phyloP scores from a whole-genome alignment of 2,329 filamentous ascomycete species.

The Diaporthe citriasiana region DNA sequence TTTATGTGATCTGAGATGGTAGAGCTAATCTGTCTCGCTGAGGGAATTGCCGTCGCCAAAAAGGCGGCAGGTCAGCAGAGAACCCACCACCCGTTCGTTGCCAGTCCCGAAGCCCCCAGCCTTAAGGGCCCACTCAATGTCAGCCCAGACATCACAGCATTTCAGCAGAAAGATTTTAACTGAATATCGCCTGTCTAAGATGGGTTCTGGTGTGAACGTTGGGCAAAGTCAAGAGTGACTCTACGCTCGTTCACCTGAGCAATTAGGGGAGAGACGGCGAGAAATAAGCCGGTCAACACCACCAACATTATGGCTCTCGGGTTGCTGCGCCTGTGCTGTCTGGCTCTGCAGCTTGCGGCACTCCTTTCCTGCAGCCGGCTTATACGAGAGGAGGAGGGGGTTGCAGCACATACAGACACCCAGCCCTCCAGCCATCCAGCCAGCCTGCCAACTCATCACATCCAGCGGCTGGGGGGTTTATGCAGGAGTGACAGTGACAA shows the following conservation, averaged over 20 bases:
- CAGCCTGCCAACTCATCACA: not conserved
- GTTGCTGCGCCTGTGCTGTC: not conserved
- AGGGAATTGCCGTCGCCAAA: constrained; percentile 21
- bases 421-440: not conserved
- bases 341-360: not conserved
- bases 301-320: not conserved
- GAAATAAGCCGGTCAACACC: constrained; percentile 19
- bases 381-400: constrained; percentile 20
- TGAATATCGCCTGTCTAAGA: constrained; percentile 4
- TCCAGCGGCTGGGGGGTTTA: not conserved
- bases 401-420: constrained; percentile 12
- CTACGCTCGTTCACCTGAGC: not conserved
- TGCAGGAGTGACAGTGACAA: constrained; percentile 17
- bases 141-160: constrained; percentile 35
- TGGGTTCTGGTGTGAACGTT: constrained; percentile 21
- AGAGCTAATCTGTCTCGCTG: constrained; percentile 18
- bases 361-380: constrained; percentile 4
- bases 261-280: constrained; percentile 12
- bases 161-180: constrained; percentile 8
- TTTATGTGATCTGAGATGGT: constrained; percentile 18
- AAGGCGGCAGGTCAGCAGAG: constrained; percentile 26
- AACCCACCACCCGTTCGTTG: constrained; percentile 23
- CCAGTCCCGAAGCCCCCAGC: constrained; percentile 6
- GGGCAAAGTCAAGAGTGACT: constrained; percentile 8
- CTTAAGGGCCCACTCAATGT: constrained; percentile 23